Base-by-base conservation (phyloP, 352 stramenopile species). In the Phytophthora colocasiae region DNA sequence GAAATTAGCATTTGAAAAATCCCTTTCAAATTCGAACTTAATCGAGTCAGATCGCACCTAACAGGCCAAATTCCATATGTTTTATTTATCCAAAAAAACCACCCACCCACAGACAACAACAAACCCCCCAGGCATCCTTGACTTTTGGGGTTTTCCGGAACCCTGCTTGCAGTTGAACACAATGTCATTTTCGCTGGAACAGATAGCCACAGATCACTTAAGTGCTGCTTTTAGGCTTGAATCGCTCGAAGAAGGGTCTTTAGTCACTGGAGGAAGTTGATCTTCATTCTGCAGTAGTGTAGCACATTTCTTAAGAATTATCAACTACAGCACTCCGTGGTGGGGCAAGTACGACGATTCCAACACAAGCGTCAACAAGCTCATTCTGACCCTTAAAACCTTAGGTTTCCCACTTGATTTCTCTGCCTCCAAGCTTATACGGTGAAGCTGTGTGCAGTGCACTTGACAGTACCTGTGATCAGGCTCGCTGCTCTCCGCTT, bases 131-230 rank as follows among this genome's bases (percentile, higher is more conserved):
- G n/a, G n/a, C n/a, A n/a, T n/a, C n/a, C n/a, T n/a, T n/a, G n/a
- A n/a, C n/a, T n/a, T n/a, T n/a, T n/a, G n/a, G n/a, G n/a, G n/a
- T n/a, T n/a, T n/a, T n/a, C n/a, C n/a, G n/a, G n/a, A n/a, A n/a
- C n/a, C n/a, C n/a, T n/a, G n/a, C 40, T 96, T 92, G 83, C 98
- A 99, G 71, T 99, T 99, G 92, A 98, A 99, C 17, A 96, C 96
- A 70, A 99, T 98, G 80, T 99, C 97, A 51, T n/a, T 97, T 97
- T 5, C 93, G 83, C 60, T 98, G 87, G 71, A 99, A 99, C 27
- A 99, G 80, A 75, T 99, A 98, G 15, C 97, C 97, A 71, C 97
- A 99, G 8, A 93, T 78, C 5, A 75, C 71, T 36, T 85, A 80
- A 0, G 78, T 75, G 34, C 73, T 78, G 38, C 73, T 83, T 41